Base-by-base conservation (phyloP, 495 filamentous ascomycete genomes). In the Darksidea phi region DNA sequence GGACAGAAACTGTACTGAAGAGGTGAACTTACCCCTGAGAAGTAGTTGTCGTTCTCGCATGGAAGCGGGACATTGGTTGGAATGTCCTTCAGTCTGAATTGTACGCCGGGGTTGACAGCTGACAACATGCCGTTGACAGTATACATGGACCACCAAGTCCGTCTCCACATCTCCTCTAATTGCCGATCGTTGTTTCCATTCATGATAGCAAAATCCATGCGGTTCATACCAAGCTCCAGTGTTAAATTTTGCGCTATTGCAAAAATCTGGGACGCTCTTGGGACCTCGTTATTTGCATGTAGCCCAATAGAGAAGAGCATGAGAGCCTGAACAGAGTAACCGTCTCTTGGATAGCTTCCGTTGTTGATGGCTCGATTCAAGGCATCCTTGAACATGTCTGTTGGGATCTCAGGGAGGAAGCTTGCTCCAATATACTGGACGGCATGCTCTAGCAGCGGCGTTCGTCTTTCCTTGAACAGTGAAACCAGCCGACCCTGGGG, bases 141-240 rank as follows among this genome's bases (percentile, higher is more conserved):
- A 68, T 86, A 95, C 48, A 96, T 72, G 64, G 95, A 89, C 91
- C 91, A 96, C 91, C 90, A 95, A 15, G 90, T 95, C 41, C 91
- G 81, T 24, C 91, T 80, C 80, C 89, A 84, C 68, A 86, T 87
- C 69, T 96, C 91, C 36, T 83, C 86, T 6, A 87, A 71, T 7
- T 89, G 75, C 0, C 77, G 77, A 54, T 85, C 78, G 5, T 72
- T 61, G 13, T 74, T 73, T 36, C 79, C 74, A 66, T 82, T 73
- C 1, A 71, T 61, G 1, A 69, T 61, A 4, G 81, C 77, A 62
- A 79, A 88, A 10, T 69, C 68, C 53, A 71, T 74, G 57, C 80
- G 83, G 72, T 95, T 84, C 75, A 96, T 79, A 1, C 88, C 86
- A 23, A 94, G 76, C 53, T 91, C 84, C 20, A 93, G 77, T 13